phyloP scores from a whole-genome alignment of 1,284 basidiomycete genomes.

The Rhodotorula sp. region DNA sequence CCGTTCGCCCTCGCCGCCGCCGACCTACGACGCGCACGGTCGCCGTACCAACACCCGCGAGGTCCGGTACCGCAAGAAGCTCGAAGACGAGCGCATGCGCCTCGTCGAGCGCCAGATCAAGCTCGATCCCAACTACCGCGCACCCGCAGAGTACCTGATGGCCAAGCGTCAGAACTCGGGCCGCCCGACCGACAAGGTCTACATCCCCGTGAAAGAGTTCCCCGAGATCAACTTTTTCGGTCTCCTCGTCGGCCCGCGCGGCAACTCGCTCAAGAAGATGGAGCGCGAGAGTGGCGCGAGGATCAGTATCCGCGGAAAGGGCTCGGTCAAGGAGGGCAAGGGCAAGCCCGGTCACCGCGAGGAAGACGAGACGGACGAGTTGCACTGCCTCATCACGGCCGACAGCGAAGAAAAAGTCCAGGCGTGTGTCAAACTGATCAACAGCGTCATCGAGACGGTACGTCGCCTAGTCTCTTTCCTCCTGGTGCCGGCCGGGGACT shows the following conservation, averaged over 20 bases:
- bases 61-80: conserved; percentile 93
- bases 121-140: conserved; percentile 94
- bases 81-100: conserved; percentile 86
- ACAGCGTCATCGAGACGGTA: conserved; percentile 96
- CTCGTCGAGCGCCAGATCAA: conserved; percentile 96
- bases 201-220: conserved; percentile 99
- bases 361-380: conserved; percentile 96
- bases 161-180: conserved; percentile 82
- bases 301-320: conserved; percentile 97
- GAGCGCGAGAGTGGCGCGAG: conserved; percentile 97
- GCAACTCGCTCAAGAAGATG: conserved; percentile 99
- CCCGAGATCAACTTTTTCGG: conserved; percentile 99
- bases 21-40: conserved; percentile 95
- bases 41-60: conserved; percentile 97
- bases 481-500: conserved; percentile 23
- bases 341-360: conserved; percentile 52
- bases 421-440: conserved; percentile 89
- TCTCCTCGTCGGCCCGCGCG: conserved; percentile 93
- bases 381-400: conserved; percentile 95
- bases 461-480: conserved; percentile 47
- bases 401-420: conserved; percentile 90
- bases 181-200: conserved; percentile 94
- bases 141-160: conserved; percentile 86
- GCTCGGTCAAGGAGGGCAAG: conserved; percentile 98
- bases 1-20: conserved; percentile 92